Conservation (phyloP, 164 flowering plant genomes). For the Euptelea pleiosperma region DNA sequence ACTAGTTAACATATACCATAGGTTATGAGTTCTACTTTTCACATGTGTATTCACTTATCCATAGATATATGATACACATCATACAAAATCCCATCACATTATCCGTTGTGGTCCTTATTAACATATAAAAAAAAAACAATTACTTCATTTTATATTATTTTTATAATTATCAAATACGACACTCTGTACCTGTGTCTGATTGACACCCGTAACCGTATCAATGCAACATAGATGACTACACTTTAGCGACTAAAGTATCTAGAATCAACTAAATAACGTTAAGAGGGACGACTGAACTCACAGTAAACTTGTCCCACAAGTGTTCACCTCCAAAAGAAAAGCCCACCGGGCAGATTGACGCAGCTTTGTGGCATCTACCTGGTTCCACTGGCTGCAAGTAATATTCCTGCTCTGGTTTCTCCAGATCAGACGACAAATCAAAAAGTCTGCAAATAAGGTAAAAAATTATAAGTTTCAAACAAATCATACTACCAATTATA, state of each 20-base stretch:
- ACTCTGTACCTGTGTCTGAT: no score
- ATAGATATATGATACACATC: no score
- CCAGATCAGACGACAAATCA: conserved; percentile 60
- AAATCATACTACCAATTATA: neutral
- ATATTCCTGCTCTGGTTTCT: conserved; percentile 82
- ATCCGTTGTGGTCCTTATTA: no score
- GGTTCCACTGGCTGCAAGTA: conserved; percentile 73
- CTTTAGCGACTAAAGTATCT: neutral
- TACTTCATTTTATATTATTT: no score
- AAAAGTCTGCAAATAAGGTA: conserved; percentile 49
- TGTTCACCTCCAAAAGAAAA: conserved; percentile 87
- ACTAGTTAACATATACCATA: no score
- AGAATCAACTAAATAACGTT: neutral
- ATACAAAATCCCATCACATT: no score
- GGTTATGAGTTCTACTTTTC: no score
- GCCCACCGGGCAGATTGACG: conserved; percentile 75
- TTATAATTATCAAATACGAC: no score
- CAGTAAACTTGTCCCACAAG: conserved; percentile 91
- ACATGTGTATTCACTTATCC: no score
- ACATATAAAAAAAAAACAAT: no score
- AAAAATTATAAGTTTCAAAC: neutral
- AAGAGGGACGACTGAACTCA: conserved; percentile 36
- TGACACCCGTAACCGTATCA: no score
- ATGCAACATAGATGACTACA: neutral
- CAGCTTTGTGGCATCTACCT: conserved; percentile 55